Base-by-base conservation (phyloP, 1,284 basidiomycete genomes). In the Marasmius tenuissimus region DNA sequence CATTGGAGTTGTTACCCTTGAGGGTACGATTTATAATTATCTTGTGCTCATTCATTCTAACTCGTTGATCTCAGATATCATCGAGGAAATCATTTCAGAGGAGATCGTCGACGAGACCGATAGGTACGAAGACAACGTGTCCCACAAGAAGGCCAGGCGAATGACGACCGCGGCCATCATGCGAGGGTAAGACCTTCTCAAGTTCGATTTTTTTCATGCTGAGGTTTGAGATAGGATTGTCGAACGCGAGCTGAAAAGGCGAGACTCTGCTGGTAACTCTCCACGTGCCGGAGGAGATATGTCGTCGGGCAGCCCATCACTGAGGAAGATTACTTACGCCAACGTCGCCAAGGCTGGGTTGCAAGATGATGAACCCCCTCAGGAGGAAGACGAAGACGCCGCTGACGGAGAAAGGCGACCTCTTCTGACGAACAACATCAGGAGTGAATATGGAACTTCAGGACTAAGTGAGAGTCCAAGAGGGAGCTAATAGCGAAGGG, bases 81-180 rank as follows among this genome's bases (percentile, higher is more conserved):
- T 34, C 22, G 47, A 87, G 81, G 94, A 96, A 80, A 93, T 95
- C 66, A 91, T 94, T 20, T 87, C 89, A 0, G 92, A 92, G 74
- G 94, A 96, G 74, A 93, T 94, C 58, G 87, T 96, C 42, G 94
- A 96, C 70, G 94, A 96, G 74, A 96, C 93, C 4, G 94, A 97
- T 75, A 82, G 87, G 20, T 95, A 91, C 69, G 87, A 92, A 66
- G 93, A 94, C 68, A 96, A 95, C 70, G 86, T 88, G 59, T 88
- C 85, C 52, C 94, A 94, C 72, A 81, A 81, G 57, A 79, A 80
- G 16, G 91, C 91, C 0, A 88, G 84, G 67, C 82, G 94, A 33
- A 76, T 85, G 63, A 90, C 89, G 10, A 92, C 87, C 8, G 84
- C 89, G 9, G 83, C 87, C 9, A 81, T 94, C 58, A 95, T 96